A percentile compares a stretch with the other conserved stretches of the same genome.
Evolutionary conservation across 169 alveolate species (phyloP).

Genomic region (Plasmodium blacklocki): DNA sequence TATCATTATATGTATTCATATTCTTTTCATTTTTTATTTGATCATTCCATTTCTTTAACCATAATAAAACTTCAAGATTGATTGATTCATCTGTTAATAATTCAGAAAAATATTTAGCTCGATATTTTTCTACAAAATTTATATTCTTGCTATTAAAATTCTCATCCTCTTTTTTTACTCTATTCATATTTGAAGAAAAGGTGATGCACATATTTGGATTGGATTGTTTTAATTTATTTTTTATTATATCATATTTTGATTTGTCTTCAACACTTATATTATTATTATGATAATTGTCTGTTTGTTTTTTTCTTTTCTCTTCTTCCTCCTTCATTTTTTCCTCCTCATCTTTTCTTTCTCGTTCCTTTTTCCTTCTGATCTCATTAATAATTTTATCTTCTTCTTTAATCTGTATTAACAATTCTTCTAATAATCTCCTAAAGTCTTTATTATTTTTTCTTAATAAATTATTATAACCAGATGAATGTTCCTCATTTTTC

Average conservation of each 20-base stretch:
- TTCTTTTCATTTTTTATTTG: conserved; percentile 15
- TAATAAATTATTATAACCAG: neutral
- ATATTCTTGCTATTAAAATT: neutral
- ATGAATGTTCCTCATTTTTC: neutral
- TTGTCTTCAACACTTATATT: neutral
- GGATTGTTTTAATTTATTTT: no score
- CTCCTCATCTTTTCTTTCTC: neutral
- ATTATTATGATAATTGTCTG: neutral
- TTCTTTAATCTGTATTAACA: conserved; percentile 31
- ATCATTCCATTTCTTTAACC: conserved; percentile 79
- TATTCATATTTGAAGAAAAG: neutral
- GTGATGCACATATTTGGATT: no score
- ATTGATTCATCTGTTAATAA: conserved; percentile 81
- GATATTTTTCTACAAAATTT: conserved; percentile 77
- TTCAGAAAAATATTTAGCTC: conserved; percentile 84
- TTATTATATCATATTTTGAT: neutral
- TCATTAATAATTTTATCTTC: conserved; percentile 13
- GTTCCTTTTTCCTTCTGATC: neutral
- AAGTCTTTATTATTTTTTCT: conserved; percentile 11
- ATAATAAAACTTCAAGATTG: conserved; percentile 80
- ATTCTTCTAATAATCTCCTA: conserved; percentile 26
- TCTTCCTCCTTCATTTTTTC: neutral
- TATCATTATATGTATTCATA: conserved; percentile 8
- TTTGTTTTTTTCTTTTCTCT: neutral
- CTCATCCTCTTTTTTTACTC: neutral